Base-by-base conservation (phyloP, 208 protist species). In the Herpetomonas samuelpessoai region DNA sequence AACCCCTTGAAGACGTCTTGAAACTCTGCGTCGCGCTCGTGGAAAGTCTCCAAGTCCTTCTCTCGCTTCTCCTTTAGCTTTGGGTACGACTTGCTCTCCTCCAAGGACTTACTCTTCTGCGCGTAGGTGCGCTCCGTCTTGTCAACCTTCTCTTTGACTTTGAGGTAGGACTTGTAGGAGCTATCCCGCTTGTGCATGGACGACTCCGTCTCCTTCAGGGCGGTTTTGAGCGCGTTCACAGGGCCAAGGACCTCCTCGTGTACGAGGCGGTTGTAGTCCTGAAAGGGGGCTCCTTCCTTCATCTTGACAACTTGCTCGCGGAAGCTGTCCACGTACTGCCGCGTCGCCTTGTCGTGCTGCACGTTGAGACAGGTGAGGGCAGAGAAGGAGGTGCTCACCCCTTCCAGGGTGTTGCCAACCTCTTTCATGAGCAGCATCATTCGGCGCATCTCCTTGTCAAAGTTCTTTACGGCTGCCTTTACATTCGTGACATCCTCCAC, bases 391-490 rank as follows among this genome's bases (percentile, higher is more conserved):
- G 53, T 54, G 54, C 76, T 83, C 27, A 89, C 68, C 1, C 62
- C 58, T 55, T 81, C 73, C 10, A 85, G 52, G 16, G 82, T 65
- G 9, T 55, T 69, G 21, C 75, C 74, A 9, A 89, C 47, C 19
- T 85, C 78, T 26, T 83, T 89, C 76, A 89, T 83, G 18, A 80
- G 71, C 26, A 72, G 12, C 75, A 86, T 86, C 46, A 82, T 80
- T 39, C 62, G 52, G 1, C 65, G 71, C 74, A 89, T 77, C 47
- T 71, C 60, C 2, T 54, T 60, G 22, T 66, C 66, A 57, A 89
- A 89, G 19, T 35, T 35, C 24, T 69, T 62, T 41, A 82, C 63
- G 44, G 71, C 71, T 10, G 18, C 62, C 9, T 45, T 31, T 35
- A 79, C 38, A 1, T 54, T 45, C 19, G 38, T 28, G 19, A 86